Percentiles rank a stretch among this genome's conserved stretches.
These are phyloP conservation scores for Penicillium mononematosum DNA, from an alignment of 495 filamentous ascomycete species.

Conservation along the genomic window DNA sequence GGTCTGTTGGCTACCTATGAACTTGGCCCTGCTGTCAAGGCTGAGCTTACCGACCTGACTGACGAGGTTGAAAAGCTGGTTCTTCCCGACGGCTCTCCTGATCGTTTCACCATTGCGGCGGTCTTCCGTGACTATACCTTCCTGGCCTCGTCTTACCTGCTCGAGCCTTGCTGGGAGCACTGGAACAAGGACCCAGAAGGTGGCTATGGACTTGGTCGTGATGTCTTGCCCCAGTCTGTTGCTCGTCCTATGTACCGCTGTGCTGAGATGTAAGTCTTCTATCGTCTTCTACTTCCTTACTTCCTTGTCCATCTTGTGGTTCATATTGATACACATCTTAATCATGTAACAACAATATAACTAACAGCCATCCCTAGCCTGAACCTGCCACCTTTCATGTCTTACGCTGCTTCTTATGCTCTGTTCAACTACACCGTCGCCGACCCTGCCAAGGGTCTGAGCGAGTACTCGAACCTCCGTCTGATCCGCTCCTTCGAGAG, in stretches of 20 bases:
- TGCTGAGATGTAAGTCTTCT: conserved; percentile 68
- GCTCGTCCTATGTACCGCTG: conserved; percentile 73
- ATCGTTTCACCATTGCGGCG: conserved; percentile 75
- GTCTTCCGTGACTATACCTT: conserved; percentile 89
- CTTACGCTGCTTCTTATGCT: conserved; percentile 88
- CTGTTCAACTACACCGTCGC: conserved; percentile 83
- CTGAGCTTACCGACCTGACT: conserved; percentile 72
- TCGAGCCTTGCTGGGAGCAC: conserved; percentile 88
- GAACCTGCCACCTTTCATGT: conserved; percentile 77
- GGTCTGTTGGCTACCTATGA: conserved; percentile 72
- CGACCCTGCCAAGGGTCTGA: conserved; percentile 61
- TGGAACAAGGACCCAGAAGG: conserved; percentile 60
- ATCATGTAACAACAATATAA: conserved; percentile 7
- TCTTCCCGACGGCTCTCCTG: conserved; percentile 44
- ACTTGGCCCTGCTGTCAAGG: conserved; percentile 65
- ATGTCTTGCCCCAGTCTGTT: conserved; percentile 65
- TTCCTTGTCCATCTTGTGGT: background rate
- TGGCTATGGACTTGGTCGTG: conserved; percentile 71
- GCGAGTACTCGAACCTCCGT: conserved; percentile 71
- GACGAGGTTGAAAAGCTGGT: conserved; percentile 64
- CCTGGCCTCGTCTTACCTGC: conserved; percentile 79
- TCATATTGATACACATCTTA: conserved; percentile 5
- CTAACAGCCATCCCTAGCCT: conserved; percentile 28
- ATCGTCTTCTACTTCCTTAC: conserved; percentile 3
- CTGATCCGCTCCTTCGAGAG: conserved; percentile 86